Evolutionary conservation across 371 early-diverging fungal genomes (phyloP).

Genomic region (Actinomortierella ambigua): DNA sequence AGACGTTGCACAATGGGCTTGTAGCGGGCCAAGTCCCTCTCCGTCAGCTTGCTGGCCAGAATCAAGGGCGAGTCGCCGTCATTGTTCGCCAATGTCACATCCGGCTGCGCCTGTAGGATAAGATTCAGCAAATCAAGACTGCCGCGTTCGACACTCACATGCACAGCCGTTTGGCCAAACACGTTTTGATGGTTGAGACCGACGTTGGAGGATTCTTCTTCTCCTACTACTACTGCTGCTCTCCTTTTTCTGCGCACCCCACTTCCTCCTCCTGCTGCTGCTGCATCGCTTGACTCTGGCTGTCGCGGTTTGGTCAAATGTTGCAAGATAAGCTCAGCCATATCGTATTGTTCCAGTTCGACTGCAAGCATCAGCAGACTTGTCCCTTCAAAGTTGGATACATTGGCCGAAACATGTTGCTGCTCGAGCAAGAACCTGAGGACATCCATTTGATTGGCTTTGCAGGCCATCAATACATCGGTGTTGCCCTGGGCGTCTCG

Average conservation of each 20-base stretch:
- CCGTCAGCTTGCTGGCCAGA: constrained; percentile 18
- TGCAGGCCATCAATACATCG: constrained; percentile 52
- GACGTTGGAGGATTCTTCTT: background rate
- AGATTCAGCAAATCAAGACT: constrained; percentile 6
- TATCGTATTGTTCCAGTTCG: constrained; percentile 31
- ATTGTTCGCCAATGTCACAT: constrained; percentile 30
- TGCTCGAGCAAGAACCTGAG: constrained; percentile 40
- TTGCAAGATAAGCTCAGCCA: constrained; percentile 34
- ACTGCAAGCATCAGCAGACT: constrained; percentile 56
- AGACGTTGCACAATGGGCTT: too few relatives aligned
- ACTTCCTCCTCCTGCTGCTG: too few relatives aligned
- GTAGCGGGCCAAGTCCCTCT: constrained; percentile 21
- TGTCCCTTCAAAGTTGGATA: constrained; percentile 46
- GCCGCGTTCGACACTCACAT: constrained; percentile 11
- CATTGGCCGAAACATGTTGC: constrained; percentile 6
- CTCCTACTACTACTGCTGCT: too few relatives aligned
- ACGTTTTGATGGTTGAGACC: constrained; percentile 41
- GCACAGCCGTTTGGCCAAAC: constrained; percentile 51
- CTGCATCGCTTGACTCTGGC: too few relatives aligned
- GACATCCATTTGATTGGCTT: constrained; percentile 40
- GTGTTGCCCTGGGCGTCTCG: constrained; percentile 54
- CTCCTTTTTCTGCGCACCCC: too few relatives aligned
- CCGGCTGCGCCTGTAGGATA: constrained; percentile 12
- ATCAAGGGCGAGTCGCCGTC: constrained; percentile 36
- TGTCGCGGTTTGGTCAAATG: constrained; percentile 2